phyloP scores from a whole-genome alignment of 352 stramenopile genomes.

The Pythium sukuiense region DNA sequence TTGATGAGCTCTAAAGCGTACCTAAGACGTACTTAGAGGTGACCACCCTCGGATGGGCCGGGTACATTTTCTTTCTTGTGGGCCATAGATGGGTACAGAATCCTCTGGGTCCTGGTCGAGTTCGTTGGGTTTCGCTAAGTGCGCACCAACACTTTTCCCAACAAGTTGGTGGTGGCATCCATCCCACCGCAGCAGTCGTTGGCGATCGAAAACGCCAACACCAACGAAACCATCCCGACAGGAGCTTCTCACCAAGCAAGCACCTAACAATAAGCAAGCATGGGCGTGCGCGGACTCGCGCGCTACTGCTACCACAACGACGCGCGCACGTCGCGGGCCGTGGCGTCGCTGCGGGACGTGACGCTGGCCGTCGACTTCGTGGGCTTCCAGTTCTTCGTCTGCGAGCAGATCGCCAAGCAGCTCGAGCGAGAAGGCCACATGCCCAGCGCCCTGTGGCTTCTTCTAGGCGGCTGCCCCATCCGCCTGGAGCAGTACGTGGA shows the following conservation, averaged over 20 bases:
- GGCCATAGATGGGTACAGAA: slow-evolving; percentile 1
- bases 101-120: not conserved
- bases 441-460: slow-evolving; percentile 49
- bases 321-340: slow-evolving; percentile 35
- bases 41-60: not conserved
- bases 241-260: not conserved
- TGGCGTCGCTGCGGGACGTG: slow-evolving; percentile 47
- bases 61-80: not conserved
- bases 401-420: slow-evolving; percentile 52
- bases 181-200: not conserved
- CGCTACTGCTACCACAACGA: slow-evolving; percentile 60
- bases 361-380: slow-evolving; percentile 84
- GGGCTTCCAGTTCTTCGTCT: slow-evolving; percentile 75
- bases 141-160: not conserved
- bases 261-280: slow-evolving; percentile 15
- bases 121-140: not conserved
- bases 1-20: not conserved
- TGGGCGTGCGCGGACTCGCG: slow-evolving; percentile 67
- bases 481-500: slow-evolving; percentile 53
- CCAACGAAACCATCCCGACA: not conserved
- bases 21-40: not conserved
- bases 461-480: slow-evolving; percentile 46
- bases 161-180: not conserved
- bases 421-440: slow-evolving; percentile 28
- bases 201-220: not conserved